Base-by-base conservation (phyloP, 2,329 filamentous ascomycete species). In the Fusarium papillatum region DNA sequence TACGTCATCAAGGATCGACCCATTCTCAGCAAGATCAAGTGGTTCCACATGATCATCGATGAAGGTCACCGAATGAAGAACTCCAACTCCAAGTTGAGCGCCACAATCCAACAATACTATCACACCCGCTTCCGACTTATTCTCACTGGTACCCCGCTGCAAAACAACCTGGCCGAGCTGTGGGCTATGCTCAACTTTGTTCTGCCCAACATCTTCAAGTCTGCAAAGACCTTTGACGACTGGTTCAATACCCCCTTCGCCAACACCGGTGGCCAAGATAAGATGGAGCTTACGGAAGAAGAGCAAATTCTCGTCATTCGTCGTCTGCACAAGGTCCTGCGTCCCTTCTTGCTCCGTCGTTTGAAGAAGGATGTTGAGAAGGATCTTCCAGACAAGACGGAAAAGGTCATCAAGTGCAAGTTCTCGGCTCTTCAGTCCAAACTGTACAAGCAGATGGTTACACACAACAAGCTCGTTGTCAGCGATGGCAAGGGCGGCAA, bases 11-110 rank as follows among this genome's bases (percentile, higher is more conserved):
- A 98, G 87, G 97, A 99, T 82, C 93, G 97, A 41, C 96, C 96
- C 0, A 90, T 99, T 78, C 87, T 99, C 16, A 97, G 95, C 88
- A 98, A 98, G 89, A 96, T 99, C 86, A 98, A 98, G 86, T 99
- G 97, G 97, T 94, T 98, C 80, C 97, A 99, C 87, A 98, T 99
- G 97, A 98, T 99, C 80, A 97, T 99, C 77, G 97, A 99, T 81
- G 97, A 99, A 88, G 97, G 97, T 86, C 97, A 99, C 85, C 95
- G 97, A 83, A 99, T 99, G 97, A 99, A 99, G 91, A 99, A 99
- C 85, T 90, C 95, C 36, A 93, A 97, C 79, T 99, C 97, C 13
- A 99, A 99, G 87, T 90, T 99, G 79, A 98, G 95, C 84, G 95
- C 93, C 77, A 98, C 97, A 7, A 95, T 99, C 76, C 96, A 96